Evolutionary conservation across 208 protist species (phyloP).

Genomic region (Trypanosoma grayi): DNA sequence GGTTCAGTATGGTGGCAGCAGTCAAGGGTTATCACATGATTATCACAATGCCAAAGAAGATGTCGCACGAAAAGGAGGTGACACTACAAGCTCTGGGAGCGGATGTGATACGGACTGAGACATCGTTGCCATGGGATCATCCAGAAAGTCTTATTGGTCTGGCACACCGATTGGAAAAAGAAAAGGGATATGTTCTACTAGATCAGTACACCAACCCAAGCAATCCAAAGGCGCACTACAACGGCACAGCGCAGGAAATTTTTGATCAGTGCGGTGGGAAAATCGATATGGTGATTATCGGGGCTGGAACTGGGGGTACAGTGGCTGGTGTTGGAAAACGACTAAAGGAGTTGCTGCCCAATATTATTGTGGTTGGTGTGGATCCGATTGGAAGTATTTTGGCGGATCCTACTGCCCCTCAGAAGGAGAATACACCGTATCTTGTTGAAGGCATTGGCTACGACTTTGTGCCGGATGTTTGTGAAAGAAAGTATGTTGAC

Average conservation of each 20-base stretch:
- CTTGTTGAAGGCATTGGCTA: constrained; percentile 98
- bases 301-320: constrained; percentile 96
- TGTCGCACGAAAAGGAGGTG: constrained; percentile 97
- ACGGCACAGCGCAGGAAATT: constrained; percentile 96
- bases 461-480: constrained; percentile 97
- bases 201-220: constrained; percentile 96
- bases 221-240: constrained; percentile 96
- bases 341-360: constrained; percentile 76
- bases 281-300: constrained; percentile 95
- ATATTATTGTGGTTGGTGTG: constrained; percentile 93
- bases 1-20: constrained; percentile 94
- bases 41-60: constrained; percentile 98
- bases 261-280: constrained; percentile 92
- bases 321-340: constrained; percentile 92
- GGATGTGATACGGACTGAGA: constrained; percentile 96
- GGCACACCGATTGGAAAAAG: constrained; percentile 87
- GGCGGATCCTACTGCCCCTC: constrained; percentile 82
- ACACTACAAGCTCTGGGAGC: constrained; percentile 93
- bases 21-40: constrained; percentile 96
- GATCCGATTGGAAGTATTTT: constrained; percentile 96
- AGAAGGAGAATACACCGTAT: constrained; percentile 49
- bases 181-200: constrained; percentile 95
- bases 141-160: constrained; percentile 96
- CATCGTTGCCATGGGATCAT: constrained; percentile 93
- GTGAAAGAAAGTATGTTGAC: constrained; percentile 90